A percentile compares a stretch with the other conserved stretches of the same genome.
Conservation (phyloP, 345 rosid species). For the Linum tenue region DNA sequence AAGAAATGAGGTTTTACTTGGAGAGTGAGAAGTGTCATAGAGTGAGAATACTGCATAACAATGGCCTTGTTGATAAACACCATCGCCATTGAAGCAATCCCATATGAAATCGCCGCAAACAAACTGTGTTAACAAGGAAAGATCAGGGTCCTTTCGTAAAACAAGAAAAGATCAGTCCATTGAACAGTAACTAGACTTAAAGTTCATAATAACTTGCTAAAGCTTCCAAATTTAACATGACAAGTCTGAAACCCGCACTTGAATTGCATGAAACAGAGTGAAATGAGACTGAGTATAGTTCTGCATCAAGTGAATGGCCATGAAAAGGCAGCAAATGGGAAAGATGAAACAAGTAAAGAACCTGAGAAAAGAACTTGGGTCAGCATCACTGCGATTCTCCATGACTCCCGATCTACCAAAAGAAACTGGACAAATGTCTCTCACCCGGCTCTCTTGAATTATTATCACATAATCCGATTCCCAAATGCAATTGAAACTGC, state of each 20-base stretch:
- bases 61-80: conserved; percentile 93
- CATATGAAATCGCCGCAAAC: conserved; percentile 75
- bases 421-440: too few species aligned
- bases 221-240: too few species aligned
- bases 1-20: conserved; percentile 40
- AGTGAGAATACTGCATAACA: conserved; percentile 70
- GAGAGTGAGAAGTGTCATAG: conserved; percentile 78
- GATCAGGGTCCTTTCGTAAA: too few species aligned
- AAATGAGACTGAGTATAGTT: too few species aligned
- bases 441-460: too few species aligned
- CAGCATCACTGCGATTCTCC: conserved; percentile 27
- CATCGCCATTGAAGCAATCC: conserved; percentile 94
- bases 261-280: too few species aligned
- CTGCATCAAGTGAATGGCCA: too few species aligned
- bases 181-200: too few species aligned
- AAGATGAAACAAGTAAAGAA: background rate
- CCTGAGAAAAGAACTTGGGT: conserved; percentile 25
- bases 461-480: too few species aligned
- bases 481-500: too few species aligned
- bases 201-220: background rate
- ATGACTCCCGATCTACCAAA: conserved; percentile 12
- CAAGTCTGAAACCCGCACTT: too few species aligned
- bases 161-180: too few species aligned
- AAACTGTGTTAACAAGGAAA: conserved; percentile 36
- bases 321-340: background rate